These are phyloP conservation scores for Adansonia gregorii DNA, from an alignment of 441 rosid species.

Conservation along the genomic window DNA sequence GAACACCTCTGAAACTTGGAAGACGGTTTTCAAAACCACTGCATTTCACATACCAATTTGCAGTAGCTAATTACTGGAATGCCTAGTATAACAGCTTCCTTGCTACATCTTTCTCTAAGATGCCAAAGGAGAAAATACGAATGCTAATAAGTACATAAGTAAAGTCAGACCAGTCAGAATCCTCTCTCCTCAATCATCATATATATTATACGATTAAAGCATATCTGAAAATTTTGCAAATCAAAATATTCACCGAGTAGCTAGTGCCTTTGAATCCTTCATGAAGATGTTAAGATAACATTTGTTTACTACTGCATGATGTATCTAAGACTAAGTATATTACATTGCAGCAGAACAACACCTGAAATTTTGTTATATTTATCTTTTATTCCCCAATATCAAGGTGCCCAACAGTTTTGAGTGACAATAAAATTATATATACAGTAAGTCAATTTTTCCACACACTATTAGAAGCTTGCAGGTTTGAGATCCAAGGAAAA, in stretches of 20 bases:
- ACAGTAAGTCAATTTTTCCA: neutral
- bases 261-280: neutral
- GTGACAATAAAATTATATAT: neutral
- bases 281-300: neutral
- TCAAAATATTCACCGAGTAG: neutral
- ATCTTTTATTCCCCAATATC: neutral
- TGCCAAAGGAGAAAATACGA: neutral
- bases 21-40: neutral
- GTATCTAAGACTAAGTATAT: neutral
- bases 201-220: neutral
- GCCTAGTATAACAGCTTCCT: neutral
- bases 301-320: neutral
- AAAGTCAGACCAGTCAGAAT: neutral
- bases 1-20: neutral
- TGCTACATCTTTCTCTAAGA: neutral
- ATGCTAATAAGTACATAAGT: neutral
- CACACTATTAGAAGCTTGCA: conserved; percentile 13
- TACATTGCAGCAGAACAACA: neutral
- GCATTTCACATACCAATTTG: neutral
- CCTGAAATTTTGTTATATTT: neutral
- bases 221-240: neutral
- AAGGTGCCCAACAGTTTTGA: neutral
- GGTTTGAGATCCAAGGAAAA: conserved; percentile 11
- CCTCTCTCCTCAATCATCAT: conserved; percentile 12
- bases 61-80: neutral